These are phyloP conservation scores for Rusavskia elegans DNA, from an alignment of 495 filamentous ascomycete genomes.

Conservation along the genomic window DNA sequence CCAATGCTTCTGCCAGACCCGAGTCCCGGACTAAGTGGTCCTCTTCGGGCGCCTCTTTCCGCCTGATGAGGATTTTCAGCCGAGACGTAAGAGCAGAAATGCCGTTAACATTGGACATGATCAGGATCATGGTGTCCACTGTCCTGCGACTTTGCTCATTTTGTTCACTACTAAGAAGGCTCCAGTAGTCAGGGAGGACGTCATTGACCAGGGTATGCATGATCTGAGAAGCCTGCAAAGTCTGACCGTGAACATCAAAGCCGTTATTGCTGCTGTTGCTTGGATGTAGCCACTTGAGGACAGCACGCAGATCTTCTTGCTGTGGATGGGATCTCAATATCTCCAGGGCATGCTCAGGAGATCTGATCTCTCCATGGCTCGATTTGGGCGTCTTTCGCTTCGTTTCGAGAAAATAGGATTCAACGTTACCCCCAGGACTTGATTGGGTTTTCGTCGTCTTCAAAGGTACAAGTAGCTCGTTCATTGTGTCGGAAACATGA, in stretches of 20 bases:
- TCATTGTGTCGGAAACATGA: conserved; percentile 19
- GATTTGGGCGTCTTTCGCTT: background rate
- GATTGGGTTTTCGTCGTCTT: conserved; percentile 15
- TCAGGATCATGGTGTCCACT: conserved; percentile 38
- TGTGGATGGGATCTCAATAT: conserved; percentile 49
- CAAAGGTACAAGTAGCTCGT: conserved; percentile 32
- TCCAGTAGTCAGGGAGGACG: conserved; percentile 67
- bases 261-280: conserved; percentile 15
- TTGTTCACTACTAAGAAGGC: conserved; percentile 24
- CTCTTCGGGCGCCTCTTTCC: conserved; percentile 26
- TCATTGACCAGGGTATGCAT: conserved; percentile 50
- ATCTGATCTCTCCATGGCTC: background rate
- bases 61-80: conserved; percentile 36
- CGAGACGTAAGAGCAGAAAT: conserved; percentile 51
- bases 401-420: background rate
- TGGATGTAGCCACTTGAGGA: conserved; percentile 37
- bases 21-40: background rate
- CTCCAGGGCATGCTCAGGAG: conserved; percentile 42
- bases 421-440: background rate
- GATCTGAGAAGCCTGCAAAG: conserved; percentile 50
- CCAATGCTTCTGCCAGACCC: conserved; percentile 2
- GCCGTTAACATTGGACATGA: conserved; percentile 56
- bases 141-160: conserved; percentile 16
- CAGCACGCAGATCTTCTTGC: conserved; percentile 34
- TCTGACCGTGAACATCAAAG: conserved; percentile 47